A percentile compares a stretch with the other conserved stretches of the same genome.
Conservation (phyloP, 352 stramenopile species). For the Pythium phragmiticola region DNA sequence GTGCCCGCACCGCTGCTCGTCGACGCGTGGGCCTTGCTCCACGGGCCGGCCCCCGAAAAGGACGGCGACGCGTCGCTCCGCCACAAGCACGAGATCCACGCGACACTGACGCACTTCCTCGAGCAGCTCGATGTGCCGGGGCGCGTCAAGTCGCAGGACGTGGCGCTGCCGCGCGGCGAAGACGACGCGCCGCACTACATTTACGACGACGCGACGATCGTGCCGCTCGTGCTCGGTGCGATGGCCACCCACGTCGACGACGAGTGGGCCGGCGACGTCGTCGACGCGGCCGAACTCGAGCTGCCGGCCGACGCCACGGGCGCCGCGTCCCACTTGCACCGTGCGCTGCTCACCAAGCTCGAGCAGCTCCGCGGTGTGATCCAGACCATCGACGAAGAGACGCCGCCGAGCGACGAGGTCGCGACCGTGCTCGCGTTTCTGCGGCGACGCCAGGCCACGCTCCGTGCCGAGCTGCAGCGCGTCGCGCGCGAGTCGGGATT, state of each 20-base stretch:
- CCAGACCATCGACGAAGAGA: conserved; percentile 23
- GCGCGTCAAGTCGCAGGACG: conserved; percentile 24
- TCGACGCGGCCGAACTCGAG: conserved; percentile 15
- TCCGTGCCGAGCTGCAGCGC: conserved; percentile 20
- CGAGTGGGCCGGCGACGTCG: conserved; percentile 11
- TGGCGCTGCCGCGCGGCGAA: conserved; percentile 18
- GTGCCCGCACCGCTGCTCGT: conserved; percentile 6
- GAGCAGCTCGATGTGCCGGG: conserved; percentile 25
- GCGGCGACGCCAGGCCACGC: conserved; percentile 18
- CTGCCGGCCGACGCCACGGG: conserved; percentile 9
- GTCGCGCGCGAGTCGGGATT: conserved; percentile 9
- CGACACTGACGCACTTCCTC: conserved; percentile 11
- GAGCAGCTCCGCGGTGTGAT: conserved; percentile 25
- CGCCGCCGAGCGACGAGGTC: conserved; percentile 16
- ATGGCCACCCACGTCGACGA: conserved; percentile 3
- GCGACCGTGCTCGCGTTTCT: conserved; percentile 19
- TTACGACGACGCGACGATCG: conserved; percentile 22
- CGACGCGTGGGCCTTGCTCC: conserved; percentile 9
- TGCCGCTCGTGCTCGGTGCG: conserved; percentile 13
- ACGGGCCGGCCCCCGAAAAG: background rate
- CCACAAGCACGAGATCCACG: conserved; percentile 17
- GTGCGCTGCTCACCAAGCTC: conserved; percentile 20
- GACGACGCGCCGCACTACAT: conserved; percentile 25
- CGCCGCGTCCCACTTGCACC: conserved; percentile 17
- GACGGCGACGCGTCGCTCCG: background rate